Evolutionary conservation across 345 rosid genomes (phyloP).

Genomic region (Populus pruinosa): DNA sequence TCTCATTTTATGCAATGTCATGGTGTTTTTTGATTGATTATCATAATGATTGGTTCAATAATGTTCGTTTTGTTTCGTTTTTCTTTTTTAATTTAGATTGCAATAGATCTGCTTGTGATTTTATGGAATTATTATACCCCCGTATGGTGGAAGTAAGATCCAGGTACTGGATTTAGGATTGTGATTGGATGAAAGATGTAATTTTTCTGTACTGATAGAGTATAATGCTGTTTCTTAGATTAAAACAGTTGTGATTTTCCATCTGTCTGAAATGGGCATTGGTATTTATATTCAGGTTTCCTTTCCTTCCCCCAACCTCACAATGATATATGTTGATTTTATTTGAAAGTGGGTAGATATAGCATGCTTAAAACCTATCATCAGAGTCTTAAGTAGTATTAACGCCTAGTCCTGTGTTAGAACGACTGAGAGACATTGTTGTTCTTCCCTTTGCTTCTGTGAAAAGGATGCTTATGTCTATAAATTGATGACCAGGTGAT

Average conservation of each 20-base stretch:
- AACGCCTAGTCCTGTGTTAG: background rate
- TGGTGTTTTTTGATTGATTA: background rate
- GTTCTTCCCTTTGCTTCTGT: background rate
- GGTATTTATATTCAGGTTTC: background rate
- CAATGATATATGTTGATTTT: background rate
- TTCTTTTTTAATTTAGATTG: background rate
- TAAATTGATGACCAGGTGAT: constrained; percentile 54
- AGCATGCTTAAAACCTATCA: background rate
- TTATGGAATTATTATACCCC: background rate
- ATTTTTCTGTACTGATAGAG: background rate
- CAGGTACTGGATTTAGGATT: background rate
- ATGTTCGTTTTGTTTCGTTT: background rate
- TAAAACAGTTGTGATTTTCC: background rate
- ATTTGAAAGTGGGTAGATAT: background rate
- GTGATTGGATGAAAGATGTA: background rate
- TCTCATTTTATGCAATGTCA: background rate
- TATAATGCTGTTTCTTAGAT: background rate
- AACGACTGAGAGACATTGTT: background rate
- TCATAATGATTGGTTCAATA: background rate
- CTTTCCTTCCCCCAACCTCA: background rate
- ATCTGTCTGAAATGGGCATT: background rate
- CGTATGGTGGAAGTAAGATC: background rate
- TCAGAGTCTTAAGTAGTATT: background rate
- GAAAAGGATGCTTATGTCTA: background rate
- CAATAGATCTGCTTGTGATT: background rate